Base-by-base conservation (phyloP, 345 rosid species). In the Microthlaspi erraticum region DNA sequence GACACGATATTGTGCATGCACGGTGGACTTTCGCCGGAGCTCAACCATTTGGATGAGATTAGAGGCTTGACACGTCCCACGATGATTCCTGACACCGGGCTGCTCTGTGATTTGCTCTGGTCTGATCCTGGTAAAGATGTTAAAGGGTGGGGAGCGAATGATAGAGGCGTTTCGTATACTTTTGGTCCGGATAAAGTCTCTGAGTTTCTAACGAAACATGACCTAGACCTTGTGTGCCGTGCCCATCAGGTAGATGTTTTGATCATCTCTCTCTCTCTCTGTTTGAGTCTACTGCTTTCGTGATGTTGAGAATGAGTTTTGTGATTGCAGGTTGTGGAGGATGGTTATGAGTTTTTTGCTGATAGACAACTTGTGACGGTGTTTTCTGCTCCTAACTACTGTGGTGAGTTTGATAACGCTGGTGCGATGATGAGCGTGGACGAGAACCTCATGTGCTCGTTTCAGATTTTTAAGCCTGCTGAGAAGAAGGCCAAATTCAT, bases 391-490 rank as follows among this genome's bases (percentile, higher is more conserved):
- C 97, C 98, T 9, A 91, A 91, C 79, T 90, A 93, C 76, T 91
- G 97, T 72, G 97, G 98, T 18, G 98, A 93, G 76, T 93, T 91
- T 81, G 96, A 93, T 75, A 93, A 93, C 84, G 98, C 98, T 16
- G 98, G 98, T 68, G 96, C 98, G 2, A 82, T 91, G 96, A 93
- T 93, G 98, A 87, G 86, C 46, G 93, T 93, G 45, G 92, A 93
- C 54, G 92, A 86, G 62, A 83, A 85, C 79, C 78, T 91, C 73
- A 85, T 84, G 88, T 93, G 98, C 83, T 93, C 98, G 48, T 93
- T 93, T 78, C 98, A 91, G 82, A 91, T 91, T 84, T 81, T 93
- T 66, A 93, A 89, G 80, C 98, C 97, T 6, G 89, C 97, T 0
- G 98, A 88, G 81, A 88, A 84, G 80, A 88, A 86, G 61, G 68